phyloP scores from a whole-genome alignment of 2,329 filamentous ascomycete species.

The Ophiocordyceps robertsii region DNA sequence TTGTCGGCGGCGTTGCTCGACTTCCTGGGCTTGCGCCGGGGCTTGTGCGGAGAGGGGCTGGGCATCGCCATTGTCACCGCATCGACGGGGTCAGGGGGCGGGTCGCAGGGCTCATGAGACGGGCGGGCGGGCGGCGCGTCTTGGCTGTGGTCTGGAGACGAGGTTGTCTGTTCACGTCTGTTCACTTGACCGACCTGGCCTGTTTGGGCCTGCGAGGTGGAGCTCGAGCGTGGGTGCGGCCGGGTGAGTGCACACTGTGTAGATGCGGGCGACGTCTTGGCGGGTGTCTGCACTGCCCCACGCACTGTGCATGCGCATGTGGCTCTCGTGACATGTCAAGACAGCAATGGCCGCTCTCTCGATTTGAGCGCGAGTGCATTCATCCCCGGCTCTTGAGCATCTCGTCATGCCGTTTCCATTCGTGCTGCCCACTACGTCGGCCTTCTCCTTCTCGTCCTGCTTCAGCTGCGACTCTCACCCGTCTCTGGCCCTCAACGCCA shows the following conservation, averaged over 20 bases:
- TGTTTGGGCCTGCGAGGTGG: too few relatives aligned
- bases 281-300: too few relatives aligned
- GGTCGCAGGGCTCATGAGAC: neutral
- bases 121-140: neutral
- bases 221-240: neutral
- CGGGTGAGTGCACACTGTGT: neutral
- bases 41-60: constrained; percentile 42
- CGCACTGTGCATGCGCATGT: too few relatives aligned
- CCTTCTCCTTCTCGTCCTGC: constrained; percentile 66
- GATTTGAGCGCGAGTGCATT: too few relatives aligned
- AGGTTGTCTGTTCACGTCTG: too few relatives aligned
- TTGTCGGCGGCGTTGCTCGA: constrained; percentile 26
- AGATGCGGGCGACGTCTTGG: too few relatives aligned
- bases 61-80: constrained; percentile 29
- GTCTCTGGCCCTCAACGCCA: constrained; percentile 70
- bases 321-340: neutral
- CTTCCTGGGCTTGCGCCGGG: constrained; percentile 44
- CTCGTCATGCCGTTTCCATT: constrained; percentile 81
- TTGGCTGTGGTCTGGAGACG: neutral
- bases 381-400: neutral
- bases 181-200: too few relatives aligned
- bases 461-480: constrained; percentile 76
- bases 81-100: neutral
- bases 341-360: neutral
- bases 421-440: constrained; percentile 75